A percentile compares a stretch with the other conserved stretches of the same genome.
Evolutionary conservation across 2,329 filamentous ascomycete genomes (phyloP).

Genomic region (Cladophialophora carrionii): DNA sequence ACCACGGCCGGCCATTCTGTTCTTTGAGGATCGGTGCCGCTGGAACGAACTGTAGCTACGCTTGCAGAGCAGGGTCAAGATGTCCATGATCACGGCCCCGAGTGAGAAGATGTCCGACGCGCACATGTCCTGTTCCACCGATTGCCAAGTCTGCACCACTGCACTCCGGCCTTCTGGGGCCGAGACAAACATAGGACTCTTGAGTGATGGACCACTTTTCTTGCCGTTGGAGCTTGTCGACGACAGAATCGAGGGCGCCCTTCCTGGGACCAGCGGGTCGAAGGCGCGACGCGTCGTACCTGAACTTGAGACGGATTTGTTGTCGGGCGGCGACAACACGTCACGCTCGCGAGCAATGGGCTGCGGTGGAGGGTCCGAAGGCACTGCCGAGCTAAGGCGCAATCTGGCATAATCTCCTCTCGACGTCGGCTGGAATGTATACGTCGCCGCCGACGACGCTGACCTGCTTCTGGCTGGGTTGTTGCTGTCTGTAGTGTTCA

Average conservation of each 20-base stretch:
- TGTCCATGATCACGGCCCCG: slow-evolving; percentile 61
- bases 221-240: slow-evolving; percentile 28
- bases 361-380: slow-evolving; percentile 11
- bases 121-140: slow-evolving; percentile 42
- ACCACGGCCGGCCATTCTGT: slow-evolving; percentile 52
- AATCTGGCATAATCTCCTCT: slow-evolving; percentile 31
- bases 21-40: slow-evolving; percentile 59
- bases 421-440: slow-evolving; percentile 32
- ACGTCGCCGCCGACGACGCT: slow-evolving; percentile 25
- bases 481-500: slow-evolving; percentile 16
- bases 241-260: slow-evolving; percentile 30
- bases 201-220: slow-evolving; percentile 9
- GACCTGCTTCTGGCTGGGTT: slow-evolving; percentile 36
- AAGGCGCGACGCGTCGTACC: slow-evolving; percentile 14
- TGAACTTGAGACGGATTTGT: slow-evolving; percentile 23
- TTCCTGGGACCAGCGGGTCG: slow-evolving; percentile 1
- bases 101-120: slow-evolving; percentile 62
- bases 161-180: slow-evolving; percentile 42
- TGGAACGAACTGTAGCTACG: slow-evolving; percentile 60
- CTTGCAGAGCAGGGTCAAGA: slow-evolving; percentile 62
- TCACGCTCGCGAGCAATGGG: slow-evolving; percentile 10
- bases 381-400: slow-evolving; percentile 25
- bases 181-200: slow-evolving; percentile 40
- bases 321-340: slow-evolving; percentile 19
- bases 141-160: slow-evolving; percentile 47